Conservation (phyloP, 2,329 filamentous ascomycete species). For the Tolypocladium pustulatum region DNA sequence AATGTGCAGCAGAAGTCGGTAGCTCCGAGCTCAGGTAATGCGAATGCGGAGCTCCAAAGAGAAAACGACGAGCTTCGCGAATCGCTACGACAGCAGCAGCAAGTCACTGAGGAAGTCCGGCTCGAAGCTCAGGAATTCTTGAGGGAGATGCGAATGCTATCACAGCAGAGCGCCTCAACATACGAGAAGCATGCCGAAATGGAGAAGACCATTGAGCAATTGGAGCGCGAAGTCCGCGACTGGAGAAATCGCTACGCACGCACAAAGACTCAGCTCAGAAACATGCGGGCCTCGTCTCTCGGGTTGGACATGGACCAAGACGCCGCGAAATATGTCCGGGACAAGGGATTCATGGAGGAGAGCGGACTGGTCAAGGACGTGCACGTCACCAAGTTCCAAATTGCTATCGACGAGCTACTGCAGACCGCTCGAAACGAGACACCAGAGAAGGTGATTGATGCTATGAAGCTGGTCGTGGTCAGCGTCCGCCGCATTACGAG, state of each 20-base stretch:
- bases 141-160: conserved; percentile 79
- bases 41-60: conserved; percentile 46
- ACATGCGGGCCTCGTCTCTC: conserved; percentile 68
- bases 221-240: conserved; percentile 76
- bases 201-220: conserved; percentile 59
- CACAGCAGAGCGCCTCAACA: conserved; percentile 65
- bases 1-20: conserved; percentile 33
- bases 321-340: conserved; percentile 54
- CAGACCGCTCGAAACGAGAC: conserved; percentile 64
- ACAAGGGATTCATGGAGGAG: conserved; percentile 57
- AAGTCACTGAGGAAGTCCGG: conserved; percentile 77
- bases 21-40: conserved; percentile 19
- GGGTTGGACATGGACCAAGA: conserved; percentile 62
- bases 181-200: conserved; percentile 77
- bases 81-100: conserved; percentile 62
- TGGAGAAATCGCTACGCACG: conserved; percentile 88
- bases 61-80: conserved; percentile 61
- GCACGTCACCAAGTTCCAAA: conserved; percentile 89
- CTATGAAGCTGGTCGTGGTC: conserved; percentile 78
- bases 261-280: conserved; percentile 77
- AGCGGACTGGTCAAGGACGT: conserved; percentile 80
- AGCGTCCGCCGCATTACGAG: conserved; percentile 77
- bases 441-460: conserved; percentile 64
- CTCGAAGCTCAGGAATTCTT: conserved; percentile 75
- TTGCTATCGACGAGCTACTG: conserved; percentile 84